Base-by-base conservation (phyloP, 2,329 filamentous ascomycete species). In the Xylariaceae sp. region DNA sequence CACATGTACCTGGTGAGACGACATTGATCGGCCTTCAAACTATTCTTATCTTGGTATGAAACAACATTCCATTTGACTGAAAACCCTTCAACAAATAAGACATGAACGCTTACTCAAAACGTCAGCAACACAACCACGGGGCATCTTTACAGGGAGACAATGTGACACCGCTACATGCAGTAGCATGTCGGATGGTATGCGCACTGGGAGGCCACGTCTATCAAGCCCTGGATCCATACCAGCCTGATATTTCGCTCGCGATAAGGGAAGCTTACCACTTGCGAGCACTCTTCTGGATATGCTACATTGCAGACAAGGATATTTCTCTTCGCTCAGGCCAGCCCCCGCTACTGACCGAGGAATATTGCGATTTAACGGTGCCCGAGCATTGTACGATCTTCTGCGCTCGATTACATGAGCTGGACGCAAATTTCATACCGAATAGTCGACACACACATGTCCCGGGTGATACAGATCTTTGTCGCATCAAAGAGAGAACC, bases 351-450 rank as follows among this genome's bases (percentile, higher is more conserved):
- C 37, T 45, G 6, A 45, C 38, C 10, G 37, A 45, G 19, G 43
- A 45, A n/a, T 41, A 45, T 25, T 45, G 43, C n/a, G 43, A 45
- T 22, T 8, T 41, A 20, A 41, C 43, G n/a, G 25, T 39, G 10
- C 6, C 39, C 14, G 29, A 42, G 25, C 22, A n/a, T 17, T 42
- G 27, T 16, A 42, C 39, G 19, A 35, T 20, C 20, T 42, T 34
- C n/a, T 42, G 29, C 25, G 20, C 39, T 23, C 39, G 35, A 3
- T 16, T 35, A 10, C 39, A 8, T n/a, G 27, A 22, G 19, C 23
- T 23, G 2, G 27, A 17, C 12, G 19, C 12, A 14, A 20, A n/a
- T 20, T 14, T 29, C 11, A 37, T 23, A 12, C 16, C 12, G 16
- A 16, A 37, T 4, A 33, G 22, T 21, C 29, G 3, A 3, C 22